phyloP scores from a whole-genome alignment of 371 early-diverging fungal species.

The Circinella umbellata region DNA sequence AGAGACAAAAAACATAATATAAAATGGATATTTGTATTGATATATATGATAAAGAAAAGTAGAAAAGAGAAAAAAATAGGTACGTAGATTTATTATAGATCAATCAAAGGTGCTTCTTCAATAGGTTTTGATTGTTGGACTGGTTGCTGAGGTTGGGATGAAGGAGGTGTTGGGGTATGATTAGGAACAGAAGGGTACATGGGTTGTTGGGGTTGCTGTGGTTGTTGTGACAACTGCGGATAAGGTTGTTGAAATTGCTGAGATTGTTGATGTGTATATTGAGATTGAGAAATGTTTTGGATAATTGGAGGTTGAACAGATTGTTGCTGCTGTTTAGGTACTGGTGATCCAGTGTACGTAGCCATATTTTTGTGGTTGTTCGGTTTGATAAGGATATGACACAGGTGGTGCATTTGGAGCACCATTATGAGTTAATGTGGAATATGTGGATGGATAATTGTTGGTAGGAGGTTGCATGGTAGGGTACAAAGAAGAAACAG shows the following conservation, averaged over 20 bases:
- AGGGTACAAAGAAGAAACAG: slow-evolving; percentile 4
- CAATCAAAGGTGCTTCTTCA: slow-evolving; percentile 62
- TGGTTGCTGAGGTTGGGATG: slow-evolving; percentile 13
- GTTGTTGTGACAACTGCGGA: slow-evolving; percentile 9
- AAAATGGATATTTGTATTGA: neutral
- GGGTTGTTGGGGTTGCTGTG: slow-evolving; percentile 3
- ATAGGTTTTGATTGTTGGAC: slow-evolving; percentile 28
- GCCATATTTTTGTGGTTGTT: neutral
- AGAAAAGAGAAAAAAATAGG: neutral
- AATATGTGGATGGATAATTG: neutral
- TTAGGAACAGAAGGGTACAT: slow-evolving; percentile 16
- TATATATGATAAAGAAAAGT: neutral
- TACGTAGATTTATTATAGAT: slow-evolving; percentile 31
- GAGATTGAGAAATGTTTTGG: neutral
- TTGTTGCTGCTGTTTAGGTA: neutral
- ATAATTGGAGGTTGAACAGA: neutral
- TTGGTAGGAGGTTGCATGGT: slow-evolving; percentile 1
- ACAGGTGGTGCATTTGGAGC: neutral
- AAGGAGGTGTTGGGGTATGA: slow-evolving; percentile 11
- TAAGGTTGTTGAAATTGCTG: neutral
- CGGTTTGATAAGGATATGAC: neutral
- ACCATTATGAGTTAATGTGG: neutral
- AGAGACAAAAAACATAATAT: neutral
- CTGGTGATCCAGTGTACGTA: slow-evolving; percentile 3
- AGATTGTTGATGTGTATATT: neutral